These are phyloP conservation scores for Dryadomyces sulphureus DNA, from an alignment of 2,329 filamentous ascomycete genomes.

Conservation along the genomic window DNA sequence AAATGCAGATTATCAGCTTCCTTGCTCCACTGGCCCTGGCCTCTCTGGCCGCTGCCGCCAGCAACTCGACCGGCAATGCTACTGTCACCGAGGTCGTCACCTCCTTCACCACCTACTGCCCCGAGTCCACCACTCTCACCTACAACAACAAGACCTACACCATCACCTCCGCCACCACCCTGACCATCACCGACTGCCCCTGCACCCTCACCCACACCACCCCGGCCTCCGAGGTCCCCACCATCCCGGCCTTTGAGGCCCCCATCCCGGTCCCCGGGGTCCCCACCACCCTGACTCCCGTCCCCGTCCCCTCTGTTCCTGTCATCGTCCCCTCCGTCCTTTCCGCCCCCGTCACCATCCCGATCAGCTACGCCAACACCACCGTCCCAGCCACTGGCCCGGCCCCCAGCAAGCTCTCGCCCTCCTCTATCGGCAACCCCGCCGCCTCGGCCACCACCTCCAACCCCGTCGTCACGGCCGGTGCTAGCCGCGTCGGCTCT, in stretches of 20 bases:
- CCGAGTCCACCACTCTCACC: constrained; percentile 49
- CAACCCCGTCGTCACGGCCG: constrained; percentile 6
- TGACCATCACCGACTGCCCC: constrained; percentile 13
- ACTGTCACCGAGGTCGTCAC: constrained; percentile 31
- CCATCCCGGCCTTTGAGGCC: background rate
- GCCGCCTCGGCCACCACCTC: background rate
- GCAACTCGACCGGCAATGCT: background rate
- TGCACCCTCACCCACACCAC: constrained; percentile 9
- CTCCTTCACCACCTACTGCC: constrained; percentile 58
- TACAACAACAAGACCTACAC: constrained; percentile 55
- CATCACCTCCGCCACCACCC: constrained; percentile 11
- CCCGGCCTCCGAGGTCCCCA: background rate
- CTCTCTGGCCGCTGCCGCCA: constrained; percentile 1
- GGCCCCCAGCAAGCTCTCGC: background rate
- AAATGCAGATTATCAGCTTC: constrained; percentile 8
- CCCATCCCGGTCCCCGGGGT: background rate
- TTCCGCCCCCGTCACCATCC: background rate
- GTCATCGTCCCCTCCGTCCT: too few relatives aligned
- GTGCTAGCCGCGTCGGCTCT: constrained; percentile 7
- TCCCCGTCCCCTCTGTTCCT: too few relatives aligned
- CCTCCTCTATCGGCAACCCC: background rate
- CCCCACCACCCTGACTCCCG: too few relatives aligned
- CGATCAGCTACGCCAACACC: background rate
- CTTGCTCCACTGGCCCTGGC: constrained; percentile 8
- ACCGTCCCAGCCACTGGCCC: background rate